Conservation (phyloP, 495 filamentous ascomycete species). For the Penicillium canariense region DNA sequence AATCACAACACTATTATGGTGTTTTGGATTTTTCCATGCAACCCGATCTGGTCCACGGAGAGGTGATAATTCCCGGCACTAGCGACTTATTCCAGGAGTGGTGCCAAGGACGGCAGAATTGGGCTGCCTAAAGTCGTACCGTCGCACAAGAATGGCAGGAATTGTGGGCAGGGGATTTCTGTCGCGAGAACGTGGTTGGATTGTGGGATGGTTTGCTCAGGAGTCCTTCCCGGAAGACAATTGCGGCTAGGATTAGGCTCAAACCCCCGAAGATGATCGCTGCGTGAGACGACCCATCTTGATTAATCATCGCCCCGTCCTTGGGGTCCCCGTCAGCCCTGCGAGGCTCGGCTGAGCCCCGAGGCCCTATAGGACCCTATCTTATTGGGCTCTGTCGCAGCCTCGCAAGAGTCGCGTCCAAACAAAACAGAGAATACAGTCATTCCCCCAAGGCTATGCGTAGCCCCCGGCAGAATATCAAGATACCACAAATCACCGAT, state of each 20-base stretch:
- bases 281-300: conserved; percentile 16
- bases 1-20: not conserved
- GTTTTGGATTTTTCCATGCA: not conserved
- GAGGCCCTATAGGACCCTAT: conserved; percentile 50
- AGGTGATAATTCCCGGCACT: not conserved
- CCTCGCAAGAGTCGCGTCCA: conserved; percentile 29
- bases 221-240: not conserved
- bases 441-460: conserved; percentile 43
- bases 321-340: conserved; percentile 28
- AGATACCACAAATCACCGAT: conserved; percentile 13
- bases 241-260: conserved; percentile 12
- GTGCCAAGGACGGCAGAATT: not conserved
- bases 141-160: not conserved
- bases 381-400: conserved; percentile 27
- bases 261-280: conserved; percentile 22
- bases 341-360: conserved; percentile 19
- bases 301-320: conserved; percentile 27
- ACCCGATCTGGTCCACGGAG: not conserved
- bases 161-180: not conserved
- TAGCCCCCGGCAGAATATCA: conserved; percentile 42
- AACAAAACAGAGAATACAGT: conserved; percentile 54
- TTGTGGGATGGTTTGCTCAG: too few species aligned
- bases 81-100: not conserved
- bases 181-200: too few species aligned
- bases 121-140: not conserved